Percentiles rank a stretch among this genome's conserved stretches.
Evolutionary conservation across 345 rosid genomes (phyloP).

Genomic region (Viola odorata): DNA sequence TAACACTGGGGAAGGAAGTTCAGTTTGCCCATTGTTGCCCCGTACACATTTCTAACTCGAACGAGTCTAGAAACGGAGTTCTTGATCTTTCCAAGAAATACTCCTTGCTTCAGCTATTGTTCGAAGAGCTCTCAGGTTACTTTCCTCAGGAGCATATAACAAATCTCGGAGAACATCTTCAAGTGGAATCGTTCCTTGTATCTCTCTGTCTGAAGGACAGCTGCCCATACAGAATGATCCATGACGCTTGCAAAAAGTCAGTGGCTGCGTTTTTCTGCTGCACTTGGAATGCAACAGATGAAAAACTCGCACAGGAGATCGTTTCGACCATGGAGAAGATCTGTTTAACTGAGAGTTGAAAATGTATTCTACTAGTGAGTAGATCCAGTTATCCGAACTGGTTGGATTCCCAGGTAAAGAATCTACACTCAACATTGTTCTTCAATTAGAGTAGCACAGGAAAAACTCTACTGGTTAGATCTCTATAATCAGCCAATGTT

Average conservation of each 20-base stretch:
- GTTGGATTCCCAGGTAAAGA: neutral
- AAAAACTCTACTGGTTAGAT: neutral
- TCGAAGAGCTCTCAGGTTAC: conserved; percentile 27
- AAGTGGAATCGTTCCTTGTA: conserved; percentile 47
- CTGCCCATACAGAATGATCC: conserved; percentile 45
- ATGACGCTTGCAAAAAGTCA: conserved; percentile 6
- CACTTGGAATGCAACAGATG: conserved; percentile 60
- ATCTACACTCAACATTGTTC: neutral
- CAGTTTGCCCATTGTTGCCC: conserved; percentile 65
- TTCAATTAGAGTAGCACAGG: neutral
- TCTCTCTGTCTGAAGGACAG: conserved; percentile 43
- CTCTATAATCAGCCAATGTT: neutral
- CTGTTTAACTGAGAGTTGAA: neutral
- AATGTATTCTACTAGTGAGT: neutral
- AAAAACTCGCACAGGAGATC: conserved; percentile 66
- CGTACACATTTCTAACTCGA: conserved; percentile 15
- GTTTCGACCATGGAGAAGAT: conserved; percentile 36
- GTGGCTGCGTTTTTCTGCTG: conserved; percentile 57
- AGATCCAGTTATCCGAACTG: neutral
- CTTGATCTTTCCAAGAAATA: conserved; percentile 10
- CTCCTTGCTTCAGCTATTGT: conserved; percentile 34
- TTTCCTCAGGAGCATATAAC: conserved; percentile 35
- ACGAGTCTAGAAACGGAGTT: conserved; percentile 9
- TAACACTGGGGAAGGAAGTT: conserved; percentile 34
- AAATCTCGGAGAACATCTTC: conserved; percentile 41